A percentile compares a stretch with the other conserved stretches of the same genome.
phyloP scores from a whole-genome alignment of 2,329 filamentous ascomycete genomes.

The Ophiostoma australiae region DNA sequence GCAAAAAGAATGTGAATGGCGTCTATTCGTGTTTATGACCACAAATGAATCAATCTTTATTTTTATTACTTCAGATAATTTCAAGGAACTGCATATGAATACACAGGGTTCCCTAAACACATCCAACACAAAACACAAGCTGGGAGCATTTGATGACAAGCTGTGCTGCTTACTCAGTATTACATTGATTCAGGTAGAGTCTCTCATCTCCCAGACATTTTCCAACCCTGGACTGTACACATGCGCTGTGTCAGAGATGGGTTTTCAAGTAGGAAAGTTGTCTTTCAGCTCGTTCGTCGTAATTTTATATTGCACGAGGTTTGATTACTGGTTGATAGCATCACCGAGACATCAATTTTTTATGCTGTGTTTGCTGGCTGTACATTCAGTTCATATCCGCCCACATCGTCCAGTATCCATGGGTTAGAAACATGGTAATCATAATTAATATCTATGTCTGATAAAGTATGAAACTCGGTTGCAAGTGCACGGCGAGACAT shows the following conservation, averaged over 20 bases:
- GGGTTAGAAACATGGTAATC: background rate
- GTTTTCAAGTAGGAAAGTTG: background rate
- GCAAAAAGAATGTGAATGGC: background rate
- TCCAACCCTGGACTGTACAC: background rate
- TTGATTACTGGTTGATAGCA: background rate
- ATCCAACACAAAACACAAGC: background rate
- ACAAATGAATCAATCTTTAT: no score
- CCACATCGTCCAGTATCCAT: background rate
- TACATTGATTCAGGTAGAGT: background rate
- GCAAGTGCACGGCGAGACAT: background rate
- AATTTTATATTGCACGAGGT: background rate
- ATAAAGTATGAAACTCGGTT: background rate
- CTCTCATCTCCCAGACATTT: background rate
- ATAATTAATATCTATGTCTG: background rate
- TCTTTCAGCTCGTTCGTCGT: background rate
- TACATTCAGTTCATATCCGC: background rate
- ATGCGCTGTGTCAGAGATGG: background rate
- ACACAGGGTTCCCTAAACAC: background rate
- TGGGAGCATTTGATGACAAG: background rate
- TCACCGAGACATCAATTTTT: slow-evolving; percentile 12
- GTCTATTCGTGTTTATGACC: no score
- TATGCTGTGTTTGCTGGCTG: background rate
- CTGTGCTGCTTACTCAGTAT: background rate
- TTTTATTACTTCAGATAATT: no score
- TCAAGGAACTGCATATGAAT: background rate